Evolutionary conservation across 768 basidiomycete genomes (phyloP).

Genomic region (Tylopilus sp.): DNA sequence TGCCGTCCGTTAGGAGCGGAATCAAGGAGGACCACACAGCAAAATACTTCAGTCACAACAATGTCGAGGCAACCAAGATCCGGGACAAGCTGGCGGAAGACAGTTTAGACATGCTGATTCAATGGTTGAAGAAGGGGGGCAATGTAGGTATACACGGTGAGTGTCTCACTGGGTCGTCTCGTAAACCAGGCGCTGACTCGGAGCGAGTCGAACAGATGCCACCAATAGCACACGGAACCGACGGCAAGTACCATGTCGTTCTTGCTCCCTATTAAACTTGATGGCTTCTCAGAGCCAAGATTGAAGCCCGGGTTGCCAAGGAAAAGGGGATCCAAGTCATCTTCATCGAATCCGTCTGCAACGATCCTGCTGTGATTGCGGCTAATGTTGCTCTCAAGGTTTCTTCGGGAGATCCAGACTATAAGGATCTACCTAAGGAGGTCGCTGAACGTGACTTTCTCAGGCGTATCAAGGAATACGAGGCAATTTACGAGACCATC

Average conservation of each 20-base stretch:
- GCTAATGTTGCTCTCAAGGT: slow-evolving; percentile 97
- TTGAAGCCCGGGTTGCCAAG: slow-evolving; percentile 76
- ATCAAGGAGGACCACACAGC: slow-evolving; percentile 90
- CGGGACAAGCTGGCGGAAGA: slow-evolving; percentile 87
- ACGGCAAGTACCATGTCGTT: slow-evolving; percentile 44
- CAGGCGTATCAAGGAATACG: slow-evolving; percentile 88
- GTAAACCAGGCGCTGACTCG: neutral
- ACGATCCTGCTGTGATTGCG: slow-evolving; percentile 91
- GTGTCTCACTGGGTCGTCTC: slow-evolving; percentile 11
- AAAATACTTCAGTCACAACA: slow-evolving; percentile 84
- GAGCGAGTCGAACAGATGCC: slow-evolving; percentile 62
- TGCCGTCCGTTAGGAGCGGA: slow-evolving; percentile 52
- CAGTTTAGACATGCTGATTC: slow-evolving; percentile 90
- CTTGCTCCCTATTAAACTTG: neutral
- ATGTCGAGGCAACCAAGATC: slow-evolving; percentile 67
- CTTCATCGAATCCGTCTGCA: slow-evolving; percentile 93
- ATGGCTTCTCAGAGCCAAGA: slow-evolving; percentile 58
- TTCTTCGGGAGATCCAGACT: slow-evolving; percentile 95
- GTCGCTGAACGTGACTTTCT: slow-evolving; percentile 88
- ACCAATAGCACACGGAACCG: slow-evolving; percentile 86
- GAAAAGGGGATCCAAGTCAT: slow-evolving; percentile 88
- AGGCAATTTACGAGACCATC: slow-evolving; percentile 93
- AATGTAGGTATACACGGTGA: slow-evolving; percentile 97
- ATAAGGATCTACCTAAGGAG: slow-evolving; percentile 83
- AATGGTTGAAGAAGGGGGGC: slow-evolving; percentile 92